Evolutionary conservation across 2,329 filamentous ascomycete genomes (phyloP).

Genomic region (Alternaria atra): DNA sequence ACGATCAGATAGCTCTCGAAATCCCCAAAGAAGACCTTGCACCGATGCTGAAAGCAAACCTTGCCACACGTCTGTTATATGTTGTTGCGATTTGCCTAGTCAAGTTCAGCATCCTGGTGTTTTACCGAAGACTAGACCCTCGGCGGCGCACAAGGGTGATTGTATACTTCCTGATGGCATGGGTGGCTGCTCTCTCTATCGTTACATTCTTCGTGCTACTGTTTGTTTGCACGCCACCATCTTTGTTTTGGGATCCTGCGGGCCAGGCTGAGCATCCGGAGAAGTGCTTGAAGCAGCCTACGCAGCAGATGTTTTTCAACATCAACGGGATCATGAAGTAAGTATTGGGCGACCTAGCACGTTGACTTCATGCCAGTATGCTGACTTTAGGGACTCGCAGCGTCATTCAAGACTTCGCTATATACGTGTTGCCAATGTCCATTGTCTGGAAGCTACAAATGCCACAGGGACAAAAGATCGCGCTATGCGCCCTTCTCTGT

Average conservation of each 20-base stretch:
- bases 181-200: background rate
- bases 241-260: background rate
- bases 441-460: background rate
- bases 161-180: background rate
- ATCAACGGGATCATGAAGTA: conserved; percentile 2
- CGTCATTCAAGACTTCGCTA: background rate
- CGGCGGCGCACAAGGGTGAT: background rate
- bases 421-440: background rate
- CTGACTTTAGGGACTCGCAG: background rate
- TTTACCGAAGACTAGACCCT: background rate
- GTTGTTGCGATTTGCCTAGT: background rate
- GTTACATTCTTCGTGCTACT: background rate
- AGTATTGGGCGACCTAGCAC: background rate
- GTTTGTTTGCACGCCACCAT: background rate
- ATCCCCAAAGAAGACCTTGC: background rate
- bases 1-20: background rate
- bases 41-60: background rate
- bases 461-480: conserved; percentile 1
- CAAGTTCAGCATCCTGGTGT: background rate
- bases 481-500: background rate
- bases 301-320: conserved; percentile 2
- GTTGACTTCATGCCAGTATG: background rate
- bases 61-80: background rate
- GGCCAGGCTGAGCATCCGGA: background rate
- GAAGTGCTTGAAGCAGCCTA: background rate